Evolutionary conservation across 2,329 filamentous ascomycete genomes (phyloP), one percentile per base, ranked within the genome.

Genomic region (Pseudophaeomoniella oleicola): DNA sequence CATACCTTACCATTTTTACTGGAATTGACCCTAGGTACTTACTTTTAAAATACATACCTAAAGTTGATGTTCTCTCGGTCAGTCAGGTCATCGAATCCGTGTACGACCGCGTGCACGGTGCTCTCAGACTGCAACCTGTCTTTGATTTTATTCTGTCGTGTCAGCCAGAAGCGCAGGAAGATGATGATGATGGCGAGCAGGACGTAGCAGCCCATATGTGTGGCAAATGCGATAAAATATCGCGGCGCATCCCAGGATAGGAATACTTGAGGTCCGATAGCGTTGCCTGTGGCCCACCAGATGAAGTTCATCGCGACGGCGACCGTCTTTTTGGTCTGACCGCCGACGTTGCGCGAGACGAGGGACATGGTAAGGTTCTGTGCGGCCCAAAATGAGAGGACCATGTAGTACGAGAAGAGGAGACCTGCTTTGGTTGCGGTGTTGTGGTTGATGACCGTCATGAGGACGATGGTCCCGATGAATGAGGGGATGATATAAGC

Each of bases 301-400:
- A 82, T 65, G 49, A 84, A 83, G 54, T 80, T 82, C 44, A 73
- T 67, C 4, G 78, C 75, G 3, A 83, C 69, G 4, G 72, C 74
- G 6, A 77, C 67, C 0, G 70, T 68, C 53, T 82, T 83, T 59
- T 85, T 85, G 2, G 79, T 84, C 46, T 81, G 76, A 0, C 80
- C 80, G 16, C 74, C 80, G 6, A 82, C 62, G 48, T 84, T 84
- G 12, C 78, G 68, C 1, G 72, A 73, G 39, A 82, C 66, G 62
- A 84, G 68, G 11, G 75, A 77, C 46, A 84, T 66, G 5, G 69
- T 63, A 10, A 83, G 60, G 2, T 75, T 79, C 48, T 80, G 72
- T 0, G 78, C 78, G 0, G 79, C 76, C 79, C 79, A 85, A 67
- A 86, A 86, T 4, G 76, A 82, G 13, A 84, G 66, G 0, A 75